phyloP scores from a whole-genome alignment of 306 rosid species.

The Fagus sylvatica region DNA sequence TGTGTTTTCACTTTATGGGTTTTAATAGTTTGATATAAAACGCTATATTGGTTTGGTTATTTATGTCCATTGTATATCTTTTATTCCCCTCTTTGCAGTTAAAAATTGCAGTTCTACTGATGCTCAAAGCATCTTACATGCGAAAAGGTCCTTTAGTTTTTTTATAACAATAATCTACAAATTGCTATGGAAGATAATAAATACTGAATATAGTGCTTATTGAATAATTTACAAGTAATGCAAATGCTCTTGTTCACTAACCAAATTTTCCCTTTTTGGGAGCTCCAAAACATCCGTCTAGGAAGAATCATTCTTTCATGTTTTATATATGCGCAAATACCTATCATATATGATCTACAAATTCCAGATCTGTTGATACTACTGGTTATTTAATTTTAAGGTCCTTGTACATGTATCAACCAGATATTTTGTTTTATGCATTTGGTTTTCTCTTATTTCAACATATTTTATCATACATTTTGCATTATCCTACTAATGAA shows the following conservation, averaged over 20 bases:
- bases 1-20: background rate
- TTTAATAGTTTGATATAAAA: background rate
- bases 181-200: background rate
- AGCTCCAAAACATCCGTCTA: background rate
- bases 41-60: background rate
- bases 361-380: background rate
- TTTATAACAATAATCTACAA: background rate
- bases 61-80: background rate
- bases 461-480: background rate
- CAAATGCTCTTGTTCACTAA: background rate
- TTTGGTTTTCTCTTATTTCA: background rate
- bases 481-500: background rate
- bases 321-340: background rate
- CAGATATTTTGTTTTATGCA: background rate
- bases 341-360: background rate
- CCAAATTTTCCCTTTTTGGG: background rate
- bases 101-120: background rate
- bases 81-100: background rate
- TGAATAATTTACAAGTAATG: background rate
- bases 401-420: background rate
- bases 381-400: background rate
- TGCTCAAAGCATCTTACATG: background rate
- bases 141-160: background rate
- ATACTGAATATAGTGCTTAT: background rate
- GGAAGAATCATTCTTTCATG: background rate